These are phyloP conservation scores for Myriosclerotinia scirpicola DNA, from an alignment of 2,329 filamentous ascomycete species.

Conservation along the genomic window DNA sequence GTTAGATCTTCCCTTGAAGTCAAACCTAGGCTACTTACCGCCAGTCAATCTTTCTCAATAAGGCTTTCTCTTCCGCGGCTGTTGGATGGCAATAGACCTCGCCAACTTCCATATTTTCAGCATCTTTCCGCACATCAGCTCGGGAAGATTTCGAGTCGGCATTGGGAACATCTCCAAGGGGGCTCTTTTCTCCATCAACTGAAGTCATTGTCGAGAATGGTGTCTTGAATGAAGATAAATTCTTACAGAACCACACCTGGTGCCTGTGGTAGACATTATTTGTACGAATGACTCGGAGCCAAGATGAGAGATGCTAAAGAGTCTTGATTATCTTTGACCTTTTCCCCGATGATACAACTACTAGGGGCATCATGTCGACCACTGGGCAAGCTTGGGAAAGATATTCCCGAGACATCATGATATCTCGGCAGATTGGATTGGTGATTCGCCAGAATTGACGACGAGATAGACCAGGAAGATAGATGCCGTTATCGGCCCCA, in stretches of 20 bases:
- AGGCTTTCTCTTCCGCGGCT: not conserved
- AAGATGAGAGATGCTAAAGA: not conserved
- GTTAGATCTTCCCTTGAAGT: not conserved
- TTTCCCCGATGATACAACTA: not conserved
- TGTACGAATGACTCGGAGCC: not conserved
- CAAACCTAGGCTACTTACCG: not conserved
- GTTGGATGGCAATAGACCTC: not conserved
- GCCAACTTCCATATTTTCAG: slow-evolving; percentile 1
- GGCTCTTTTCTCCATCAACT: not conserved
- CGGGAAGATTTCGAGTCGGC: not conserved
- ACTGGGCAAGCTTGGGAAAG: slow-evolving; percentile 6
- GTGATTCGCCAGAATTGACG: slow-evolving; percentile 9
- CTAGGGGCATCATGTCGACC: not conserved
- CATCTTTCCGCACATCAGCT: not conserved
- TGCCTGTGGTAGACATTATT: not conserved
- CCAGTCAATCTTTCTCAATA: slow-evolving; percentile 13
- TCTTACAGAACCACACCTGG: not conserved
- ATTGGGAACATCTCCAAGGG: not conserved
- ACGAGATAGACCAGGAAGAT: not conserved
- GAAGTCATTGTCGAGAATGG: not conserved
- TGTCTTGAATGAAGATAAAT: not conserved
- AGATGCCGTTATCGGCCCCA: not conserved
- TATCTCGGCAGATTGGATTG: not conserved
- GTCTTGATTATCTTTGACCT: not conserved
- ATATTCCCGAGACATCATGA: not conserved